Evolutionary conservation across 2,329 filamentous ascomycete genomes (phyloP).

Genomic region (Pseudofabraea citricarpa): DNA sequence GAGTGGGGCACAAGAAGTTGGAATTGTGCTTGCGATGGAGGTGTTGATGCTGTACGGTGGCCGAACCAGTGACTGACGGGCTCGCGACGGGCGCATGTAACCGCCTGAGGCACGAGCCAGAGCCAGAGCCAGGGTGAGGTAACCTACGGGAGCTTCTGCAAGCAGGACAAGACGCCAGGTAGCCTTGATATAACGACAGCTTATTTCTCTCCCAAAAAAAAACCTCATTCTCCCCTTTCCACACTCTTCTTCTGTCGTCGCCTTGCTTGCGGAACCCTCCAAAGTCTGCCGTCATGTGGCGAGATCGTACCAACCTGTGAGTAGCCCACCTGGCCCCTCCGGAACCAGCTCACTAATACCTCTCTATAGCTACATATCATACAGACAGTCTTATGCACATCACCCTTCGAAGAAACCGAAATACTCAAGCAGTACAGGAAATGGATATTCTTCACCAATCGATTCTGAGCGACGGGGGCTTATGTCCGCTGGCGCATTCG

Average conservation of each 20-base stretch:
- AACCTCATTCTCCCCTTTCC: no score
- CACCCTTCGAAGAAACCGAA: conserved; percentile 83
- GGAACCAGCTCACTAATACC: conserved; percentile 22
- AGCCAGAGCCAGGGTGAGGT: conserved; percentile 1
- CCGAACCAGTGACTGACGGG: neutral
- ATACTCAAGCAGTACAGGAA: conserved; percentile 42
- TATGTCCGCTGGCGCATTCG: conserved; percentile 72
- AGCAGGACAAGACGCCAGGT: neutral
- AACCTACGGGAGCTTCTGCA: conserved; percentile 1
- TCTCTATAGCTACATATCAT: conserved; percentile 80
- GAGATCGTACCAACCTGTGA: conserved; percentile 98
- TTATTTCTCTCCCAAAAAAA: no score
- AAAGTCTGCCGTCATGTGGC: conserved; percentile 73
- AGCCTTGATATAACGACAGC: no score
- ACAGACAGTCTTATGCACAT: conserved; percentile 96
- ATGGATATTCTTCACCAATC: conserved; percentile 57
- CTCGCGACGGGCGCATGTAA: no score
- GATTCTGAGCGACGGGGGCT: conserved; percentile 72
- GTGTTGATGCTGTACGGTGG: conserved; percentile 1
- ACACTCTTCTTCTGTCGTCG: neutral
- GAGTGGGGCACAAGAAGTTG: conserved; percentile 2
- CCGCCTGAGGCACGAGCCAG: no score
- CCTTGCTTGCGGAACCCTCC: neutral
- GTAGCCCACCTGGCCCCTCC: conserved; percentile 24
- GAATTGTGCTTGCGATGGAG: conserved; percentile 5